These are phyloP conservation scores for Candida krabiensis DNA, from an alignment of 805 yeast species.

Conservation along the genomic window DNA sequence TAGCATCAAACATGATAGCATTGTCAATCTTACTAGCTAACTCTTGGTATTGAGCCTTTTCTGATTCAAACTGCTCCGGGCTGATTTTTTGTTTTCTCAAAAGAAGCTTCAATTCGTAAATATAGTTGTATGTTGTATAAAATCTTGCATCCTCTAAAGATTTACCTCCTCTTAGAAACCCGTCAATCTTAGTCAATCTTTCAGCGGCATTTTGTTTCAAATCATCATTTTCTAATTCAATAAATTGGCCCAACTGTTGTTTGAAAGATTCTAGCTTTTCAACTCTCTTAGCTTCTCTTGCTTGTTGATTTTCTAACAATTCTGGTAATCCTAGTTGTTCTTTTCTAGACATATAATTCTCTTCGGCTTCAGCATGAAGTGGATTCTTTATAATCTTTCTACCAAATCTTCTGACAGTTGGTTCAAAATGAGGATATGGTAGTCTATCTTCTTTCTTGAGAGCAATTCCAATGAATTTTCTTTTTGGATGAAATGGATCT, in stretches of 20 bases:
- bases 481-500: conserved; percentile 94
- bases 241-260: conserved; percentile 30
- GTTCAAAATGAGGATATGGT: conserved; percentile 91
- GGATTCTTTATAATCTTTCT: conserved; percentile 52
- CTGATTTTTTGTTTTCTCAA: conserved; percentile 38
- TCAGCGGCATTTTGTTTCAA: conserved; percentile 41
- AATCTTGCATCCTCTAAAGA: conserved; percentile 53
- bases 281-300: conserved; percentile 42
- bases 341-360: conserved; percentile 62
- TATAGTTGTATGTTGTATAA: conserved; percentile 53
- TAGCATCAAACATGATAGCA: conserved; percentile 48
- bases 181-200: conserved; percentile 56
- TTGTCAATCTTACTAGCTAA: conserved; percentile 43
- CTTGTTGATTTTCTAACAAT: conserved; percentile 40
- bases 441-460: conserved; percentile 59
- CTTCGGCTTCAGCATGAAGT: conserved; percentile 56
- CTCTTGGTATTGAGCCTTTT: conserved; percentile 33
- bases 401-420: conserved; percentile 84
- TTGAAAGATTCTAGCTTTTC: conserved; percentile 31
- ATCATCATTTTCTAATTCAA: conserved; percentile 20
- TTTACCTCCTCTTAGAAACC: conserved; percentile 60
- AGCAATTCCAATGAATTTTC: conserved; percentile 89
- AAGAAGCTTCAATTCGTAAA: conserved; percentile 44
- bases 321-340: conserved; percentile 57
- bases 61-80: conserved; percentile 23